Base-by-base conservation (phyloP, 1,284 basidiomycete genomes). In the Sanguinoderma infundibulare region DNA sequence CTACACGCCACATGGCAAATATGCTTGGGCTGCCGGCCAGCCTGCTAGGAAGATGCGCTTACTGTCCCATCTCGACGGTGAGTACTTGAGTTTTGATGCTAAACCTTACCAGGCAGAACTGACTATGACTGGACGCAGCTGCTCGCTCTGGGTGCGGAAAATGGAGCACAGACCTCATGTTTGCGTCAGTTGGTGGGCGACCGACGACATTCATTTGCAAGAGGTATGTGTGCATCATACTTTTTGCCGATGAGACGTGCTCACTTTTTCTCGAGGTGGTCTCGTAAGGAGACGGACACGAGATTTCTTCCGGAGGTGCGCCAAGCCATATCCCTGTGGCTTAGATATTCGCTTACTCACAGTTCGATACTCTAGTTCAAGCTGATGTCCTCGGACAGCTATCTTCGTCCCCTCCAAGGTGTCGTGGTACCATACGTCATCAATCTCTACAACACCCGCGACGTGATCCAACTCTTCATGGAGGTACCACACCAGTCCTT, bases 361-460 rank as follows among this genome's bases (percentile, higher is more conserved):
- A n/a, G 12, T 35, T 26, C n/a, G 12, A 9, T 12, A 2, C 6
- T 44, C 10, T 60, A 81, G 75, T 71, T 79, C 39, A 74, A 70
- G 57, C 69, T 73, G 40, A 87, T 73, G 77, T 81, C 77, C 72
- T 77, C 77, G 2, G 70, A 82, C 51, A 68, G 67, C 14, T 80
- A 83, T 59, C 79, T 89, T 38, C 75, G 74, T 24, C 69, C 78
- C 1, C 75, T 88, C 0, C 86, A 87, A 71, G 87, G 86, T 12
- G 70, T 70, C 24, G 74, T 83, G 2, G 78, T 87, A 1, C 85
- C 87, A 3, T 71, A 73, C 44, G 70, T 89, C 61, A 86, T 89
- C 54, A 81, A 81, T 22, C 76, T 85, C 14, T 79, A 82, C 66
- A 65, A 76, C 34, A 71, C 74, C 61, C 71, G 75, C 32, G 76